Evolutionary conservation across 495 filamentous ascomycete genomes (phyloP).

Genomic region (Penicillium pancosmium): DNA sequence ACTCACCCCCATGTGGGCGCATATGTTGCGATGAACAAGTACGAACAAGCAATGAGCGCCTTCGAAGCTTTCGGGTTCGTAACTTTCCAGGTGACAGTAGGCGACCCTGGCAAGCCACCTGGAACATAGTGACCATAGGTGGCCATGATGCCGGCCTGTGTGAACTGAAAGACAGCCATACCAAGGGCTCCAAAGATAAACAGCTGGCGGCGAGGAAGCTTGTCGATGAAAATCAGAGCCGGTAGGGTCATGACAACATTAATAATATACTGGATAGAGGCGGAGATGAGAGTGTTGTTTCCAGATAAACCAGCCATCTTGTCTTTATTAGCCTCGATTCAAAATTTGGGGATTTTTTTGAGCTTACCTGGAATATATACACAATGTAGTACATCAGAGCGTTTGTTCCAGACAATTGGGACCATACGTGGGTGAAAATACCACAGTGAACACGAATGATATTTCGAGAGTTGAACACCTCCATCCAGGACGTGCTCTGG

Average conservation of each 20-base stretch:
- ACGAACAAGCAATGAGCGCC: constrained; percentile 64
- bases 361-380: constrained; percentile 65
- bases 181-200: constrained; percentile 52
- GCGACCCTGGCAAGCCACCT: constrained; percentile 35
- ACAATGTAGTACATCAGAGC: constrained; percentile 78
- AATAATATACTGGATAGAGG: constrained; percentile 79
- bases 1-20: constrained; percentile 48
- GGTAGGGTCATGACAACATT: constrained; percentile 69
- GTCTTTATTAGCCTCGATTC: background rate
- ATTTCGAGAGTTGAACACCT: constrained; percentile 64
- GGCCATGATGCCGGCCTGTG: constrained; percentile 60
- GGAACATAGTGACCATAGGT: constrained; percentile 57
- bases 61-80: constrained; percentile 47
- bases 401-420: constrained; percentile 75
- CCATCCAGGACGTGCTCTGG: constrained; percentile 52
- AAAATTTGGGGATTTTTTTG: background rate
- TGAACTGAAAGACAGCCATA: constrained; percentile 55
- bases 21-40: constrained; percentile 66
- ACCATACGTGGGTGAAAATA: constrained; percentile 78
- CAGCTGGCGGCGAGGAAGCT: constrained; percentile 53
- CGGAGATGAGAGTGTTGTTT: constrained; percentile 59
- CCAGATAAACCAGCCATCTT: constrained; percentile 39
- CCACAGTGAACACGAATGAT: constrained; percentile 70
- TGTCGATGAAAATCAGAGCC: constrained; percentile 60
- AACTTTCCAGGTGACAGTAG: constrained; percentile 60